phyloP scores from a whole-genome alignment of 768 basidiomycete species.

The Kwoniella bestiolae region DNA sequence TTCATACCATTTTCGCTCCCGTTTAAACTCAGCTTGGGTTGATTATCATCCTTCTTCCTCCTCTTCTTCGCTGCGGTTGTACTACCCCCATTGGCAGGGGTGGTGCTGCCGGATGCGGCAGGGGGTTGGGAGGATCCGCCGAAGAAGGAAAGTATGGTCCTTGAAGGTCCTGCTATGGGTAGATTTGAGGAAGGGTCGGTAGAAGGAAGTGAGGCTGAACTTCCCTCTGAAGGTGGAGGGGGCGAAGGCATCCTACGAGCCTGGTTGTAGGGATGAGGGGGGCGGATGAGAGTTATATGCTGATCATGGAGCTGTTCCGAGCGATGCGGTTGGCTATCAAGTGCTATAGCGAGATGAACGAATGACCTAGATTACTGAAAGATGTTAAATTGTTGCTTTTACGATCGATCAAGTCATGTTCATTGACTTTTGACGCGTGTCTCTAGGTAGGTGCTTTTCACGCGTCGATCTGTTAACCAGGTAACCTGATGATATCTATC shows the following conservation, averaged over 20 bases:
- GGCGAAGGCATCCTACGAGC: background rate
- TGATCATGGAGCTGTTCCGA: background rate
- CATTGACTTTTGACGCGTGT: background rate
- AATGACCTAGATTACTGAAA: background rate
- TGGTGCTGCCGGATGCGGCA: background rate
- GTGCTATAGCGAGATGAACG: background rate
- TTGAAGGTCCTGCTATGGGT: background rate
- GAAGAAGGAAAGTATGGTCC: slow-evolving; percentile 13
- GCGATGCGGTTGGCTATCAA: background rate
- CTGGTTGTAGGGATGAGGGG: background rate
- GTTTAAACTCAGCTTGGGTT: background rate
- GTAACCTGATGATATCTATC: too few relatives aligned
- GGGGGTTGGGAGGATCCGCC: slow-evolving; percentile 1
- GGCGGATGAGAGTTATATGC: background rate
- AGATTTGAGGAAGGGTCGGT: background rate
- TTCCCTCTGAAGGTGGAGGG: background rate
- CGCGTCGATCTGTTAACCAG: too few relatives aligned
- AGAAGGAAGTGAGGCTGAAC: background rate
- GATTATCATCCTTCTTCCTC: slow-evolving; percentile 16
- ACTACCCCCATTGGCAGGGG: background rate
- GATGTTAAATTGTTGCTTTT: background rate
- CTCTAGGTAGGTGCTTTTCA: background rate
- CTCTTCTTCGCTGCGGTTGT: background rate
- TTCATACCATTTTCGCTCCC: slow-evolving; percentile 11
- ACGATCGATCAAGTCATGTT: slow-evolving; percentile 6